Conservation (phyloP, 148 eudicot genomes). For the Cornus florida region DNA sequence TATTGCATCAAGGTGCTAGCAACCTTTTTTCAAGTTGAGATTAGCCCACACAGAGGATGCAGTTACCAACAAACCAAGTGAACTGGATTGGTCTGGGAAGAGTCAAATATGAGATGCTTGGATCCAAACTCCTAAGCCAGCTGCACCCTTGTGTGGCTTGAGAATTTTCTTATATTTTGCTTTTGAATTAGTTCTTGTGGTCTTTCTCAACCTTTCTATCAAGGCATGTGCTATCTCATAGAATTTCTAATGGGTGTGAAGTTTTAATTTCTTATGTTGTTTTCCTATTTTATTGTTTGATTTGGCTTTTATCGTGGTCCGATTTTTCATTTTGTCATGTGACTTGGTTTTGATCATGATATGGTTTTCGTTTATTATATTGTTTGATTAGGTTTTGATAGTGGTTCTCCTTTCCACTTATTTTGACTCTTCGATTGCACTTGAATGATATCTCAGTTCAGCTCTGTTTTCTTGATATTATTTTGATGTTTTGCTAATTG, state of each 20-base stretch:
- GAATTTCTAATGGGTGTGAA: background rate
- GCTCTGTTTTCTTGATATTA: background rate
- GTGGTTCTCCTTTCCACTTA: background rate
- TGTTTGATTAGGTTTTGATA: no score
- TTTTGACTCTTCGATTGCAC: background rate
- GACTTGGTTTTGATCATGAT: no score
- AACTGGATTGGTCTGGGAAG: background rate
- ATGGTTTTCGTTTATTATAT: no score
- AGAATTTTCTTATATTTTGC: background rate
- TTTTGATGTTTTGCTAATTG: constrained; percentile 18
- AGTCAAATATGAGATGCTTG: background rate
- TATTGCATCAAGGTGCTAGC: background rate
- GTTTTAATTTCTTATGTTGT: background rate
- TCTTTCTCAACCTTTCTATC: background rate
- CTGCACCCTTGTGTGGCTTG: background rate
- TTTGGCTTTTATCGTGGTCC: background rate
- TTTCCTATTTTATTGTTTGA: background rate
- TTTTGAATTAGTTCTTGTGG: background rate
- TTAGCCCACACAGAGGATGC: background rate
- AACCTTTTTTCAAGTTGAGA: background rate
- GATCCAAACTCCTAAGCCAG: background rate
- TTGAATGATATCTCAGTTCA: background rate
- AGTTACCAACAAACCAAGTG: background rate
- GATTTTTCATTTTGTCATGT: no score
- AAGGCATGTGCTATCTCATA: background rate